Conservation (phyloP, 495 filamentous ascomycete species). For the Aspergillus affinis region DNA sequence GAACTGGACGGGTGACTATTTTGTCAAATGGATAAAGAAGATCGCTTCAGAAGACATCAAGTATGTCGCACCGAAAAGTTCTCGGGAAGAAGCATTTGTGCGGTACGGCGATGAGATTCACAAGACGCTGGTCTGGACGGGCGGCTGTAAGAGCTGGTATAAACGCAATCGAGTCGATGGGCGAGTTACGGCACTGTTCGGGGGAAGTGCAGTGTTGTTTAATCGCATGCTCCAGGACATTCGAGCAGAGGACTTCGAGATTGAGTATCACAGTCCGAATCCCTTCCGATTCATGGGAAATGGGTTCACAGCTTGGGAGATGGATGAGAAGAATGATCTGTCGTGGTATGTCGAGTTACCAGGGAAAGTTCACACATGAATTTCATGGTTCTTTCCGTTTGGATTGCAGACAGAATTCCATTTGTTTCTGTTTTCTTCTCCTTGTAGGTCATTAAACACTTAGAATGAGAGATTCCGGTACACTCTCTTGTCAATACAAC, state of each 20-base stretch:
- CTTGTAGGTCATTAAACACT: too few species aligned
- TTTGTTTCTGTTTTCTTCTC: too few species aligned
- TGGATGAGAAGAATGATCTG: constrained; percentile 25
- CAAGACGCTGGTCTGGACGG: constrained; percentile 46
- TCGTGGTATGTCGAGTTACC: constrained; percentile 28
- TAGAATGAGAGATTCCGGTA: too few species aligned
- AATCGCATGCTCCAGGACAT: constrained; percentile 48
- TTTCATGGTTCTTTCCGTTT: too few species aligned
- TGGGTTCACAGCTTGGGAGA: constrained; percentile 36
- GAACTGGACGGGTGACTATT: constrained; percentile 51
- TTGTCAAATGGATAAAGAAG: constrained; percentile 50
- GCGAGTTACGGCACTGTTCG: constrained; percentile 43
- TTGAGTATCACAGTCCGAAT: constrained; percentile 45
- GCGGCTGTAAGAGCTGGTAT: constrained; percentile 49
- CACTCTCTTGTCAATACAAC: too few species aligned
- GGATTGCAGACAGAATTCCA: too few species aligned
- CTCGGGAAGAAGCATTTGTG: constrained; percentile 42
- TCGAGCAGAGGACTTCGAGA: constrained; percentile 49
- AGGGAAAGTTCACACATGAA: constrained; percentile 13
- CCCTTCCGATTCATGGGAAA: constrained; percentile 53
- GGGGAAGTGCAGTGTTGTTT: constrained; percentile 48
- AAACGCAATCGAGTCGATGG: constrained; percentile 42
- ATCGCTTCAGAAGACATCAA: constrained; percentile 49
- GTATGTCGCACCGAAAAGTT: constrained; percentile 38
- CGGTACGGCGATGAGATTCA: constrained; percentile 42